Percentiles rank a stretch among this genome's conserved stretches.
These are phyloP conservation scores for Hortaea werneckii DNA, from an alignment of 2,329 filamentous ascomycete species.

Conservation along the genomic window DNA sequence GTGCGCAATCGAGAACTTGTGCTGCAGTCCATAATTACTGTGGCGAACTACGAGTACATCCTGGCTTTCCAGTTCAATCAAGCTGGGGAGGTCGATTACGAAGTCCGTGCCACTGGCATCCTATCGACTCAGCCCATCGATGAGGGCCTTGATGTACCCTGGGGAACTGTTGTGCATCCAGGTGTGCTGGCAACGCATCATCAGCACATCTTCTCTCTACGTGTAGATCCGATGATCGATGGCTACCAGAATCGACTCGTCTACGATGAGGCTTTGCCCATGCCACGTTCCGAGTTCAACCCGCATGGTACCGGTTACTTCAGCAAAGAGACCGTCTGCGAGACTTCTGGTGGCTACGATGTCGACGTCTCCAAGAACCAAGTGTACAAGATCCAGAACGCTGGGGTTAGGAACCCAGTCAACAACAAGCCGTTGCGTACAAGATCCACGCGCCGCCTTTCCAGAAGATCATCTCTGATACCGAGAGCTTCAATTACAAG, in stretches of 20 bases:
- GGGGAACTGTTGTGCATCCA: conserved; percentile 59
- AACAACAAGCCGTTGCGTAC: conserved; percentile 35
- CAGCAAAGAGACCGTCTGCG: conserved; percentile 37
- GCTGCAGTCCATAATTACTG: conserved; percentile 57
- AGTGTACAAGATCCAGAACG: conserved; percentile 41
- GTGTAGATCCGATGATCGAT: conserved; percentile 40
- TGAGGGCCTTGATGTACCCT: conserved; percentile 52
- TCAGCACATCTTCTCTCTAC: conserved; percentile 61
- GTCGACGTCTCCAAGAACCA: conserved; percentile 35
- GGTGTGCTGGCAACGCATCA: conserved; percentile 61
- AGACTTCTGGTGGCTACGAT: conserved; percentile 42
- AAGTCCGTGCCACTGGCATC: conserved; percentile 60
- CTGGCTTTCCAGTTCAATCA: conserved; percentile 64
- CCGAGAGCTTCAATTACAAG: conserved; percentile 45
- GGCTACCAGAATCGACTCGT: conserved; percentile 36
- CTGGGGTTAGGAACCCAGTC: conserved; percentile 34
- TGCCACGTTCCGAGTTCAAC: conserved; percentile 46
- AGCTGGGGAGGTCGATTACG: conserved; percentile 55
- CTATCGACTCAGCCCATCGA: conserved; percentile 56
- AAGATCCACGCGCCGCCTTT: conserved; percentile 41
- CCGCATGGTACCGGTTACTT: conserved; percentile 45
- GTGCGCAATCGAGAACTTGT: conserved; percentile 53
- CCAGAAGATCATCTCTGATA: conserved; percentile 43
- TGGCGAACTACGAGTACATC: conserved; percentile 65
- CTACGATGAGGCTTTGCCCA: conserved; percentile 47